Evolutionary conservation across 495 filamentous ascomycete species (phyloP).

Genomic region (Hypoxylon intermedium): DNA sequence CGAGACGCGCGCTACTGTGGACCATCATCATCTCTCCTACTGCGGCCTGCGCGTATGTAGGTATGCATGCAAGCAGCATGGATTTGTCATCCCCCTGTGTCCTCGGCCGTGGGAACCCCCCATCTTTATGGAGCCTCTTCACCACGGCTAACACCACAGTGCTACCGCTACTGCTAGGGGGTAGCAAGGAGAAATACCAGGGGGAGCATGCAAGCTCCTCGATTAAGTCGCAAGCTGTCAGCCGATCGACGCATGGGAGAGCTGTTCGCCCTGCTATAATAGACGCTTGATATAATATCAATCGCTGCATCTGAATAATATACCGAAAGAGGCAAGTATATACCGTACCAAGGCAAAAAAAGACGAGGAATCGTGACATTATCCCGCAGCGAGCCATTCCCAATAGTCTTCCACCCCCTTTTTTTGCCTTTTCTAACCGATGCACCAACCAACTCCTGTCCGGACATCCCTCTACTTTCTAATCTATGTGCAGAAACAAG

Average conservation of each 20-base stretch:
- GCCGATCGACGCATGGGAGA: conserved; percentile 35
- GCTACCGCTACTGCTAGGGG: too few relatives aligned
- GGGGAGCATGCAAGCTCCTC: conserved; percentile 6
- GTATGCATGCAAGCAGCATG: neutral
- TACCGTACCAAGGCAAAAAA: conserved; percentile 23
- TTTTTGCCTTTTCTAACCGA: conserved; percentile 39
- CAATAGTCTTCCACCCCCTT: conserved; percentile 24
- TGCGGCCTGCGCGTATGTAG: conserved; percentile 7
- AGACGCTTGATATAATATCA: conserved; percentile 26
- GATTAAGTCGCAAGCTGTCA: conserved; percentile 28
- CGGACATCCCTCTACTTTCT: conserved; percentile 30
- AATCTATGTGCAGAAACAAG: conserved; percentile 38
- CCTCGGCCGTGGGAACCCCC: conserved; percentile 10
- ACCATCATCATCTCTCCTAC: conserved; percentile 9
- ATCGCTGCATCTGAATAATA: conserved; percentile 30
- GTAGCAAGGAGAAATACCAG: neutral
- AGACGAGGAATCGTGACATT: conserved; percentile 33
- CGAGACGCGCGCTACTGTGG: conserved; percentile 27
- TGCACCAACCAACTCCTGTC: conserved; percentile 24
- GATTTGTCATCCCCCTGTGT: conserved; percentile 26
- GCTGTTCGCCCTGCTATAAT: conserved; percentile 12
- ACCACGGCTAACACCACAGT: conserved; percentile 21
- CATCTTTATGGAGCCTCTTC: conserved; percentile 30
- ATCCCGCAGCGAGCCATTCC: conserved; percentile 34
- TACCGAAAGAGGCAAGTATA: conserved; percentile 40